Evolutionary conservation across 257 asterid species (phyloP).

Genomic region (Haberlea rhodopensis): DNA sequence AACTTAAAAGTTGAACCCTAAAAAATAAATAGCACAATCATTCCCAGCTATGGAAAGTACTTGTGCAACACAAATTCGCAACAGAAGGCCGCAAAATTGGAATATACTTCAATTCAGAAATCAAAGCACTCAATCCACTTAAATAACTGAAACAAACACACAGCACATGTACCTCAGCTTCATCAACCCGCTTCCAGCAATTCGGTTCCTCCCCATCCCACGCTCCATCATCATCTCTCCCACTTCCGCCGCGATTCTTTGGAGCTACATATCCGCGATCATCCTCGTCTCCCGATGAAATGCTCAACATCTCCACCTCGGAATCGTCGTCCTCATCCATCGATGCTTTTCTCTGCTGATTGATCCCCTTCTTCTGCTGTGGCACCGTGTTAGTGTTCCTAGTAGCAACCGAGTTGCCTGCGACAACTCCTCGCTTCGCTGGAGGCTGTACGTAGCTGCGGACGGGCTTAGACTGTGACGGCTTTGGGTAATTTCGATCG

Average conservation of each 20-base stretch:
- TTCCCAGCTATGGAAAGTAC: neutral
- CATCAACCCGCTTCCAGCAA: constrained; percentile 91
- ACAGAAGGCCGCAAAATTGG: neutral
- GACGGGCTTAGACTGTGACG: constrained; percentile 61
- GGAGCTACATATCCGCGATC: constrained; percentile 54
- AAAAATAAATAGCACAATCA: neutral
- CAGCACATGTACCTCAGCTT: constrained; percentile 60
- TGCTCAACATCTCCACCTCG: constrained; percentile 94
- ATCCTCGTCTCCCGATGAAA: constrained; percentile 96
- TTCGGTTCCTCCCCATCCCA: constrained; percentile 93
- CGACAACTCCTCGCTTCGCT: constrained; percentile 33
- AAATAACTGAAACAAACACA: constrained; percentile 17
- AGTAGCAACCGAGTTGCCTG: constrained; percentile 18
- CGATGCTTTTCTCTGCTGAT: constrained; percentile 38
- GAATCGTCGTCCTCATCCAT: constrained; percentile 88
- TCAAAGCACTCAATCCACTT: constrained; percentile 20
- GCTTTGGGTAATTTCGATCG: constrained; percentile 60
- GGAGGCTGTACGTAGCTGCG: constrained; percentile 81
- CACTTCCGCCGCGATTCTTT: constrained; percentile 46
- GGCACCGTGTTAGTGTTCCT: constrained; percentile 30
- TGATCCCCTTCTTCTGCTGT: constrained; percentile 44
- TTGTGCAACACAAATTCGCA: constrained; percentile 7
- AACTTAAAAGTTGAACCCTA: constrained; percentile 18
- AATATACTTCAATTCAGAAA: constrained; percentile 14
- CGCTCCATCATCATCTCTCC: constrained; percentile 60